Percentiles rank a stretch among this genome's conserved stretches.
These are phyloP conservation scores for Sporothrix protearum DNA, from an alignment of 2,329 filamentous ascomycete genomes.

Conservation along the genomic window DNA sequence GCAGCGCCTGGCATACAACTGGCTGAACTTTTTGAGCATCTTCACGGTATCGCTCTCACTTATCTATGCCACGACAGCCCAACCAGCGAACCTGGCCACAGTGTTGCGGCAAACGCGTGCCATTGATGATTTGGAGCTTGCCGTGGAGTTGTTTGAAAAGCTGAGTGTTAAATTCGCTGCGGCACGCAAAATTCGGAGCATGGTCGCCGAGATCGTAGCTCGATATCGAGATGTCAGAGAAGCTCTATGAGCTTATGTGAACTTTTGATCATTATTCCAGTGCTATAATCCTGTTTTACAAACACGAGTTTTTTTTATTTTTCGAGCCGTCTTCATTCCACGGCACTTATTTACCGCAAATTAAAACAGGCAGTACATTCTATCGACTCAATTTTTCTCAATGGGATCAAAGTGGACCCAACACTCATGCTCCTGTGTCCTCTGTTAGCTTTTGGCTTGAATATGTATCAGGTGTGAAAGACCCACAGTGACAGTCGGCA, in stretches of 20 bases:
- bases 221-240: conserved; percentile 29
- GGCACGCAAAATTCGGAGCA: conserved; percentile 33
- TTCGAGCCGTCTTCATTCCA: too few relatives aligned
- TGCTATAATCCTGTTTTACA: background rate
- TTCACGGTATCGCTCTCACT: conserved; percentile 44
- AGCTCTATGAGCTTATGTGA: background rate
- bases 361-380: too few relatives aligned
- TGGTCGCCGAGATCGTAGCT: conserved; percentile 31
- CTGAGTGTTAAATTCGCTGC: conserved; percentile 35
- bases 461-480: background rate
- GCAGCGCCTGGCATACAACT: conserved; percentile 42
- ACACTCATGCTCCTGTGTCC: conserved; percentile 29
- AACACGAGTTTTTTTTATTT: too few relatives aligned
- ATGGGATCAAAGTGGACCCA: conserved; percentile 26
- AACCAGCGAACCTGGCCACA: conserved; percentile 35
- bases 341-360: too few relatives aligned
- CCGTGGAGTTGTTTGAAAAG: conserved; percentile 35
- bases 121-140: conserved; percentile 35
- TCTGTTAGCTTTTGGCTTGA: background rate
- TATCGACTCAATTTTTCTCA: too few relatives aligned
- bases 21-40: conserved; percentile 41
- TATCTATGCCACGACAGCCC: conserved; percentile 43
- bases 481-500: conserved; percentile 11
- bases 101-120: conserved; percentile 33
- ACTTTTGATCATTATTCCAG: background rate